Evolutionary conservation across 2,329 filamentous ascomycete genomes (phyloP).

Genomic region (Xylariaceae sp.): DNA sequence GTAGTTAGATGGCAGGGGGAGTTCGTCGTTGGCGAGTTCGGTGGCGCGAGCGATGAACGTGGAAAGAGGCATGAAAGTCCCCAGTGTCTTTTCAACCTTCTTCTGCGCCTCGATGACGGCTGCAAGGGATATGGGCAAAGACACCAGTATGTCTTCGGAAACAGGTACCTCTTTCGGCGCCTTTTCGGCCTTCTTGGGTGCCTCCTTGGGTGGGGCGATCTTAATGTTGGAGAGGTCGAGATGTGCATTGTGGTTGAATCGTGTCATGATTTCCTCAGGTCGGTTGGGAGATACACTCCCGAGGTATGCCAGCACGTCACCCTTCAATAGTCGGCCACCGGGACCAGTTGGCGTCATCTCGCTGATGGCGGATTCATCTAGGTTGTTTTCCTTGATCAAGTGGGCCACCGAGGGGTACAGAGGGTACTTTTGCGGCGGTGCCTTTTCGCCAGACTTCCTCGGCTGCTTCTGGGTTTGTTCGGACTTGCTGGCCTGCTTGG

Average conservation of each 20-base stretch:
- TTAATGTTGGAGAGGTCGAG: slow-evolving; percentile 97
- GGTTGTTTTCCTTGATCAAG: slow-evolving; percentile 74
- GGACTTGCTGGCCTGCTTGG: slow-evolving; percentile 30
- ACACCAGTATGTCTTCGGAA: slow-evolving; percentile 55
- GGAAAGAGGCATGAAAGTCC: slow-evolving; percentile 77
- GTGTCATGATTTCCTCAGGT: slow-evolving; percentile 67
- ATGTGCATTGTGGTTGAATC: slow-evolving; percentile 73
- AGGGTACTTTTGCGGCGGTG: slow-evolving; percentile 66
- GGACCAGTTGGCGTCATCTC: slow-evolving; percentile 88
- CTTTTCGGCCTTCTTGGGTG: slow-evolving; percentile 34
- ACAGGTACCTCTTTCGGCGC: slow-evolving; percentile 41
- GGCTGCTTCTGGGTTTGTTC: slow-evolving; percentile 33
- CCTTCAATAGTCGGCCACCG: slow-evolving; percentile 85
- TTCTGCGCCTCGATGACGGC: slow-evolving; percentile 79
- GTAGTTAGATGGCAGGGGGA: slow-evolving; percentile 65
- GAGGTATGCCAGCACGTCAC: slow-evolving; percentile 87
- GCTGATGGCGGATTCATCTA: slow-evolving; percentile 71
- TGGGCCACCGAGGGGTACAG: slow-evolving; percentile 81
- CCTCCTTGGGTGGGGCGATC: slow-evolving; percentile 56
- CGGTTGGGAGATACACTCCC: slow-evolving; percentile 72
- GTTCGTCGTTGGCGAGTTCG: slow-evolving; percentile 81
- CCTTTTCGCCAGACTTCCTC: slow-evolving; percentile 44
- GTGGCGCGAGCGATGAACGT: slow-evolving; percentile 84
- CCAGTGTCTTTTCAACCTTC: slow-evolving; percentile 73
- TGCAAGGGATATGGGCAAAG: slow-evolving; percentile 73